Base-by-base conservation (phyloP, 2,329 filamentous ascomycete species). In the Fusarium robinianum region DNA sequence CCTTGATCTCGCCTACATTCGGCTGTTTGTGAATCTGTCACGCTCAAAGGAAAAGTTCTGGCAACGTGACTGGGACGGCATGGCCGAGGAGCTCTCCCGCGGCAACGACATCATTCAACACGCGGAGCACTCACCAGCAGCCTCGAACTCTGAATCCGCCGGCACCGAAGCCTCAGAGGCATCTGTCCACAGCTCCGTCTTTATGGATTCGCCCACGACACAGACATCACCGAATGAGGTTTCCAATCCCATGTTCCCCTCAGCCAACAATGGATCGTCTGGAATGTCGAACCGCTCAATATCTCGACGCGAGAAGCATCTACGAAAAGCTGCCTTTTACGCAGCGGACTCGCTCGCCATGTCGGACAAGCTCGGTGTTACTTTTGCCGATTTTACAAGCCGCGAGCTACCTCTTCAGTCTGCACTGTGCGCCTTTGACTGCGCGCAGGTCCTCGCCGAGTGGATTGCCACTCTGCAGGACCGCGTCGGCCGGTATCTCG, bases 391-490 rank as follows among this genome's bases (percentile, higher is more conserved):
- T 52, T 85, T 88, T 49, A 86, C 84, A 1, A 90, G 87, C 39
- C 80, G 89, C 30, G 90, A 96, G 63, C 76, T 97, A 9, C 90
- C 94, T 0, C 80, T 96, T 25, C 92, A 96, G 64, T 90, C 88
- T 10, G 89, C 90, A 1, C 84, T 97, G 76, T 96, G 92, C 67
- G 85, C 88, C 5, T 95, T 96, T 61, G 92, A 97, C 63, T 97
- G 92, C 63, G 87, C 89, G 3, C 91, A 96, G 63, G 90, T 97
- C 2, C 79, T 99, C 21, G 90, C 90, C 1, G 92, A 97, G 68
- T 99, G 92, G 92, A 81, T 94, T 26, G 88, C 88, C 5, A 94
- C 90, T 2, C 81, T 97, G 4, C 94, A 99, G 67, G 91, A 96
- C 62, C 86, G 94, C 7, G 87, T 96, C n/a, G 92, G 92, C 0